Percentiles rank a stretch among this genome's conserved stretches.
These are phyloP conservation scores for Neofusicoccum cordaticola DNA, from an alignment of 2,329 filamentous ascomycete genomes.

Conservation along the genomic window DNA sequence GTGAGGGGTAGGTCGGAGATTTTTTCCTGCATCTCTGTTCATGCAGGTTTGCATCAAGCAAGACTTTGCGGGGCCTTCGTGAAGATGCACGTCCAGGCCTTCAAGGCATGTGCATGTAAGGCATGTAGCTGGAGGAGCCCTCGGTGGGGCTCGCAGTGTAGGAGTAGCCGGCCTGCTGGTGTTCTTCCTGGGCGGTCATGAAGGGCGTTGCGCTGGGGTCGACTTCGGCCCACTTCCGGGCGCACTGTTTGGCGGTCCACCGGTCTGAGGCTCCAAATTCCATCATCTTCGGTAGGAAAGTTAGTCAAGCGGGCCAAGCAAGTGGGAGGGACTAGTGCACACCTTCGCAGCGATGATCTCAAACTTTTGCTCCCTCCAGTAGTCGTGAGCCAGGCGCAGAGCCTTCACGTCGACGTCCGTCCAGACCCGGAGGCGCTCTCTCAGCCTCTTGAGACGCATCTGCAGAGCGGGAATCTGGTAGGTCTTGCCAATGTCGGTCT, in stretches of 20 bases:
- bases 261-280: slow-evolving; percentile 50
- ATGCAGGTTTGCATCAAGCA: slow-evolving; percentile 11
- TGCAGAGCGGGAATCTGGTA: slow-evolving; percentile 53
- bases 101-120: slow-evolving; percentile 32
- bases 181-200: slow-evolving; percentile 32
- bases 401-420: slow-evolving; percentile 50
- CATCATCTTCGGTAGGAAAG: slow-evolving; percentile 44
- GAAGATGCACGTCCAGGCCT: neutral
- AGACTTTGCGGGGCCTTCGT: neutral
- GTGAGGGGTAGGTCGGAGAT: neutral
- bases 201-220: slow-evolving; percentile 33
- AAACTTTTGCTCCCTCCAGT: slow-evolving; percentile 54
- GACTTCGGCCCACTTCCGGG: slow-evolving; percentile 52
- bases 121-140: slow-evolving; percentile 30
- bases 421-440: slow-evolving; percentile 52
- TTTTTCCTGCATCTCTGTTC: neutral
- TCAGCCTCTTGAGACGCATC: slow-evolving; percentile 53
- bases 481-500: slow-evolving; percentile 47
- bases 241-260: slow-evolving; percentile 51
- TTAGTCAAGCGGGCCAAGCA: neutral
- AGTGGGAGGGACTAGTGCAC: neutral
- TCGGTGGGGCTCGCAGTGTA: slow-evolving; percentile 36
- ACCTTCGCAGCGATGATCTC: slow-evolving; percentile 54
- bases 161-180: slow-evolving; percentile 12
- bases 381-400: slow-evolving; percentile 50